These are phyloP conservation scores for Spinacia oleracea DNA, from an alignment of 179 eudicot species.

Conservation along the genomic window DNA sequence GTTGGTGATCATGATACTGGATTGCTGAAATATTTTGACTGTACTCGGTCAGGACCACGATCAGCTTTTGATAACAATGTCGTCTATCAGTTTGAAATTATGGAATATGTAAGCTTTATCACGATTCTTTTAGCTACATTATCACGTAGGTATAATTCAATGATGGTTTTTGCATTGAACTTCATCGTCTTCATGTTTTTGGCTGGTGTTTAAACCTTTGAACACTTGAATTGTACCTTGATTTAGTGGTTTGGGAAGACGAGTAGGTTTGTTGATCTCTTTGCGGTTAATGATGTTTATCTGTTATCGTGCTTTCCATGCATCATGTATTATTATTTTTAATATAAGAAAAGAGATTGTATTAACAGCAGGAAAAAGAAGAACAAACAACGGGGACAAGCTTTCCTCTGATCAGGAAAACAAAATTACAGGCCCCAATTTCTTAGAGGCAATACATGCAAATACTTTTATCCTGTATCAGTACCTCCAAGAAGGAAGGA, in stretches of 20 bases:
- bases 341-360: too few species aligned
- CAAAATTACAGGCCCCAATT: too few species aligned
- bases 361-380: too few species aligned
- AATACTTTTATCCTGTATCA: background rate
- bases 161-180: background rate
- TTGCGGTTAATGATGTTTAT: background rate
- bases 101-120: conserved; percentile 85
- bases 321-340: background rate
- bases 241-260: background rate
- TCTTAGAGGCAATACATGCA: background rate
- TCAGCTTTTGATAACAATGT: conserved; percentile 93
- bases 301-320: background rate
- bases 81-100: conserved; percentile 88
- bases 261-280: background rate
- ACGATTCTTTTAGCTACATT: background rate
- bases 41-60: conserved; percentile 94
- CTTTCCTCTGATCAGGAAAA: too few species aligned
- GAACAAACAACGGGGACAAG: too few species aligned
- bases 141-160: background rate
- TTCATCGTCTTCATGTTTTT: background rate
- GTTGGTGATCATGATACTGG: conserved; percentile 94
- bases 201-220: background rate
- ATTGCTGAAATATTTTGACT: conserved; percentile 84
- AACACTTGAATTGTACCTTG: background rate
- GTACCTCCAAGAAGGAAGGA: background rate